A percentile compares a stretch with the other conserved stretches of the same genome.
Conservation (phyloP, 345 rosid species). For the Aethionema arabicum region DNA sequence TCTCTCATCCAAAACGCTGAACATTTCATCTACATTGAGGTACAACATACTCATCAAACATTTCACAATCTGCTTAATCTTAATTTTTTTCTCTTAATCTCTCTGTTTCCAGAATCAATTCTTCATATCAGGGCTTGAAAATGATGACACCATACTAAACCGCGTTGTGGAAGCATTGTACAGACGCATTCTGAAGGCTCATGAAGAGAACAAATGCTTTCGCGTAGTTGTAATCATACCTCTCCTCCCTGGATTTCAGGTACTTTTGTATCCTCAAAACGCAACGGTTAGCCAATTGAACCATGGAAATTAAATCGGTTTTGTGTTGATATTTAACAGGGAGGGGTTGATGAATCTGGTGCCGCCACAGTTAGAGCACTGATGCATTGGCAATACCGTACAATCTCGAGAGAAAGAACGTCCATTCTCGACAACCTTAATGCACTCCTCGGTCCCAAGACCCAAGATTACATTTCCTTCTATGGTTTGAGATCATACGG, state of each 20-base stretch:
- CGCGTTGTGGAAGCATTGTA: constrained; percentile 73
- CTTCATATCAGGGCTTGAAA: constrained; percentile 82
- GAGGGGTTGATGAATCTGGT: constrained; percentile 84
- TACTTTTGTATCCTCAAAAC: constrained; percentile 12
- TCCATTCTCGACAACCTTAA: constrained; percentile 70
- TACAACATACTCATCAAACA: constrained; percentile 27
- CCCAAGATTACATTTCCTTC: constrained; percentile 76
- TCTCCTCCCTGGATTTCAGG: constrained; percentile 96
- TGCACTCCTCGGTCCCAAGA: constrained; percentile 55
- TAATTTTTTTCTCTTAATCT: not conserved
- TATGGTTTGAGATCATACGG: constrained; percentile 83
- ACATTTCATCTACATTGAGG: constrained; percentile 93
- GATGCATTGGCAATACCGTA: constrained; percentile 93
- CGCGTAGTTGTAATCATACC: constrained; percentile 79
- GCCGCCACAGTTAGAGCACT: constrained; percentile 96
- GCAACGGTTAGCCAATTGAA: not conserved
- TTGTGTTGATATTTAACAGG: constrained; percentile 43
- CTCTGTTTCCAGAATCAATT: constrained; percentile 71
- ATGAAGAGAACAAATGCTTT: constrained; percentile 64
- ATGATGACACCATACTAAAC: constrained; percentile 75
- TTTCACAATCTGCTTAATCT: constrained; percentile 4
- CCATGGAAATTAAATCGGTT: not conserved
- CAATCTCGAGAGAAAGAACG: constrained; percentile 70
- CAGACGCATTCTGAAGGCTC: constrained; percentile 66
- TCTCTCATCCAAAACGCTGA: constrained; percentile 77